Evolutionary conservation across 768 basidiomycete genomes (phyloP).

Genomic region (Boletus insuetus): DNA sequence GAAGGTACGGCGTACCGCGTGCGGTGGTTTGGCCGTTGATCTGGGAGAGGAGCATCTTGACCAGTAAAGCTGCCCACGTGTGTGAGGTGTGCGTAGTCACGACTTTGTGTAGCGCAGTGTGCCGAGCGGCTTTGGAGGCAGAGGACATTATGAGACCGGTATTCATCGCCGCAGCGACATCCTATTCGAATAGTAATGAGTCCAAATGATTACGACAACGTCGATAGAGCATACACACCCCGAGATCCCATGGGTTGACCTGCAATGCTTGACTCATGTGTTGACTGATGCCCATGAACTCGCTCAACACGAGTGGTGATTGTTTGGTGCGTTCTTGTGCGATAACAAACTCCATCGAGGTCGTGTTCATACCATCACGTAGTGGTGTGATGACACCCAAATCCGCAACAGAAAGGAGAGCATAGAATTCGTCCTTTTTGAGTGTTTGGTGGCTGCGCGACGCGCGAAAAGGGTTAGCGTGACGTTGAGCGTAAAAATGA

Average conservation of each 20-base stretch:
- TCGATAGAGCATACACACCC: slow-evolving; percentile 44
- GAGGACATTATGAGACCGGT: slow-evolving; percentile 79
- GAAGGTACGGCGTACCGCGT: slow-evolving; percentile 81
- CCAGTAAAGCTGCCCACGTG: slow-evolving; percentile 88
- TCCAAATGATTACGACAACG: background rate
- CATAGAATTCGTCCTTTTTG: slow-evolving; percentile 98
- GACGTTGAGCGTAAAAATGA: background rate
- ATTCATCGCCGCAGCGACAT: slow-evolving; percentile 89
- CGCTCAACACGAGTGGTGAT: slow-evolving; percentile 86
- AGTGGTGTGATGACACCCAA: slow-evolving; percentile 93
- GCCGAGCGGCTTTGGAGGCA: slow-evolving; percentile 70
- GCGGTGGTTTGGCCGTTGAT: slow-evolving; percentile 77
- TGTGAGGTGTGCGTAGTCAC: slow-evolving; percentile 94
- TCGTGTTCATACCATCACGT: slow-evolving; percentile 99
- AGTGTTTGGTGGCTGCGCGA: slow-evolving; percentile 84
- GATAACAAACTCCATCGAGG: slow-evolving; percentile 96
- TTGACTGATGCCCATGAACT: slow-evolving; percentile 97
- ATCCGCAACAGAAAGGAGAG: slow-evolving; percentile 88
- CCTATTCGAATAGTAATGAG: slow-evolving; percentile 39
- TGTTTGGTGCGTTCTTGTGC: slow-evolving; percentile 84
- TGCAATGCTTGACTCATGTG: slow-evolving; percentile 87
- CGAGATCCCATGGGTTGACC: slow-evolving; percentile 96
- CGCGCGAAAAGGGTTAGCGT: background rate
- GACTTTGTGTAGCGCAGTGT: slow-evolving; percentile 73
- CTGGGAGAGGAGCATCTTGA: slow-evolving; percentile 84